Base-by-base conservation (phyloP, 2,329 filamentous ascomycete species). In the Penicillium sp. region DNA sequence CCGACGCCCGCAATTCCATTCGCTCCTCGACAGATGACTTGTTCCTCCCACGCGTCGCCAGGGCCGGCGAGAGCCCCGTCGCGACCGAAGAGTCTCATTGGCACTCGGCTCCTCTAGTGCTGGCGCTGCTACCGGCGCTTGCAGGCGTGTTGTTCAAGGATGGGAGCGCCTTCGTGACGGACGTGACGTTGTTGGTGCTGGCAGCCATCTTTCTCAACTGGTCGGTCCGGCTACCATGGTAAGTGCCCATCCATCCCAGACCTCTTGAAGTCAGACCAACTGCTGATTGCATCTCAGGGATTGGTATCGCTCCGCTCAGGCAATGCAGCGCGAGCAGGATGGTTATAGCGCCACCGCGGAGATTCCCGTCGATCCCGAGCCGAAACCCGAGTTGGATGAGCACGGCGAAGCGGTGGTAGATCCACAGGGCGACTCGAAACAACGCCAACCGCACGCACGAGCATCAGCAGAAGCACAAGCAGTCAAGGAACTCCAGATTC, bases 141-240 rank as follows among this genome's bases (percentile, higher is more conserved):
- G 87, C 81, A 1, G 91, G 90, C 0, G 68, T 94, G 33, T 72
- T 96, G 41, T 94, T 95, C 62, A 79, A 86, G 45, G 86, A 94
- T 68, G 91, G 91, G 9, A 84, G 83, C 53, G 79, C 84, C 1
- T 76, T 96, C 46, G 80, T 90, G 39, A 95, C 89, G 0, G 91
- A 97, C 64, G 68, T 94, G 18, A 84, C 93, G 54, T 73, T 97
- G 21, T 69, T 97, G 20, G 81, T 78, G 2, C 67, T 97, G 46
- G 86, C 87, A 2, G 87, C 84, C 4, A 77, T 96, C 30, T 94
- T 96, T 57, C 72, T 97, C 47, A 90, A 95, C 62, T 96, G 89
- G 87, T 90, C 87, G 33, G 84, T 96, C 29, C 84, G 87, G 40
- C 74, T 93, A 51, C 91, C 91, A 54, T 97, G 91, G 90, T 90